Evolutionary conservation across 208 protist species (phyloP).

Genomic region (Wallacemonas sp.): DNA sequence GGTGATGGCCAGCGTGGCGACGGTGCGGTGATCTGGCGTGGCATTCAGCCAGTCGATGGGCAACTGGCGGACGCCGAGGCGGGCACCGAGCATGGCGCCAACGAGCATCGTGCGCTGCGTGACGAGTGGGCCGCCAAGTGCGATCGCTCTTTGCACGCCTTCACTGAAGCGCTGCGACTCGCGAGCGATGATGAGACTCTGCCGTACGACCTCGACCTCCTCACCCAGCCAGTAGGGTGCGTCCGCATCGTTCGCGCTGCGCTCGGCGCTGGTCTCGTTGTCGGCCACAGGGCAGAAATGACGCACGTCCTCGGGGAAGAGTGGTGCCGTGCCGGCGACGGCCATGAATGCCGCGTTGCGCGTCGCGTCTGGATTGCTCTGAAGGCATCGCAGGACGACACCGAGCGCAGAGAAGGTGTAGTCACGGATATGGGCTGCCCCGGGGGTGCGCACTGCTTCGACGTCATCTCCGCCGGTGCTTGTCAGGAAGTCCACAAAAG

Average conservation of each 20-base stretch:
- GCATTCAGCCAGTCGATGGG: constrained; percentile 76
- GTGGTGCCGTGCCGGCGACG: constrained; percentile 33
- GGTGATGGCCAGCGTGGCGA: constrained; percentile 71
- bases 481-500: constrained; percentile 61
- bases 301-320: constrained; percentile 56
- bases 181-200: constrained; percentile 58
- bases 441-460: neutral
- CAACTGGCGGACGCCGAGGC: constrained; percentile 63
- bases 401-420: constrained; percentile 40
- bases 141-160: constrained; percentile 60
- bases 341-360: constrained; percentile 74
- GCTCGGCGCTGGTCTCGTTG: neutral
- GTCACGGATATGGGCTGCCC: constrained; percentile 18
- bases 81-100: constrained; percentile 74
- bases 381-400: constrained; percentile 72
- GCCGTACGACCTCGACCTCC: constrained; percentile 51
- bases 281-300: constrained; percentile 9
- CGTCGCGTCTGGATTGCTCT: constrained; percentile 73
- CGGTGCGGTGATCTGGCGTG: constrained; percentile 52
- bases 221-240: neutral
- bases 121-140: constrained; percentile 33
- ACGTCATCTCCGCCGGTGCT: neutral
- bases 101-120: constrained; percentile 81
- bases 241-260: neutral
- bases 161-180: constrained; percentile 40